Evolutionary conservation across 164 flowering plant genomes (phyloP).

Genomic region (Taxillus chinensis): DNA sequence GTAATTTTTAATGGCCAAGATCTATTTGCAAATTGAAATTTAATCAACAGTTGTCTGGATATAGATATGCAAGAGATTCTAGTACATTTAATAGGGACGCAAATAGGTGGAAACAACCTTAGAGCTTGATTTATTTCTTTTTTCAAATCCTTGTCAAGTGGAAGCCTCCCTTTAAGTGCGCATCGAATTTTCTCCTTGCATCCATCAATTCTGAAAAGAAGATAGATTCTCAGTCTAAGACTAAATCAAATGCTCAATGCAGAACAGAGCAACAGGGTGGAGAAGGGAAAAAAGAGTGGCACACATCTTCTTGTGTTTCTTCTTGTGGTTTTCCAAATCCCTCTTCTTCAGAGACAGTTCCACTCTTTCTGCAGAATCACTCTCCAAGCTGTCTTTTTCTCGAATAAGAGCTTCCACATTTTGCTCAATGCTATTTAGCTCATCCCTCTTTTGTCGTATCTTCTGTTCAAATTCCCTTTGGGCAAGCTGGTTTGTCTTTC

Average conservation of each 20-base stretch:
- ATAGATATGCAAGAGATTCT: too few species aligned
- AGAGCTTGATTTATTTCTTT: conserved; percentile 57
- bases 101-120: conserved; percentile 15
- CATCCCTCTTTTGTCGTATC: conserved; percentile 39
- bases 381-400: conserved; percentile 60
- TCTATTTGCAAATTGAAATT: too few species aligned
- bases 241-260: background rate
- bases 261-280: background rate
- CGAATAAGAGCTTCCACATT: conserved; percentile 46
- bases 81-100: too few species aligned
- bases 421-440: conserved; percentile 39
- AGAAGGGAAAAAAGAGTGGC: conserved; percentile 12
- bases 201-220: conserved; percentile 65
- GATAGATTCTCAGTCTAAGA: conserved; percentile 6
- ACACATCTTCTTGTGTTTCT: conserved; percentile 71
- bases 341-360: conserved; percentile 55
- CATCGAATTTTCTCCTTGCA: conserved; percentile 59
- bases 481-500: conserved; percentile 49
- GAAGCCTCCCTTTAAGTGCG: conserved; percentile 86
- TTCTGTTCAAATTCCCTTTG: conserved; percentile 58
- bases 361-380: conserved; percentile 75
- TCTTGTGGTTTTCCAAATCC: conserved; percentile 58
- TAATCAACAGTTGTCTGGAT: too few species aligned
- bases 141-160: conserved; percentile 78
- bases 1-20: too few species aligned